Base-by-base conservation (phyloP, 2,329 filamentous ascomycete species). In the Sphaerulina musiva region DNA sequence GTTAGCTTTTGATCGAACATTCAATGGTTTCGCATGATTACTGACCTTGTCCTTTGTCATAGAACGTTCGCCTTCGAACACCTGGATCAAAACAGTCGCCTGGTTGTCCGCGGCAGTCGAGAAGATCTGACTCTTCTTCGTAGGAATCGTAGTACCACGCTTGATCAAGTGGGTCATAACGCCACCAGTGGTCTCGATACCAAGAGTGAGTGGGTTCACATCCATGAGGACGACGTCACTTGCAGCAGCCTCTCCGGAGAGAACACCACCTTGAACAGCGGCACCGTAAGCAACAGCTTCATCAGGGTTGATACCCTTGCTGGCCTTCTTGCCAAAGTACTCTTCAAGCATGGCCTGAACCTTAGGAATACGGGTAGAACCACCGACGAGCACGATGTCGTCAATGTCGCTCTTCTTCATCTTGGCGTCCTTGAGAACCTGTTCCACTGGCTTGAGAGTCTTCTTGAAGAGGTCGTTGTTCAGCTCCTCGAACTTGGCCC, bases 381-480 rank as follows among this genome's bases (percentile, higher is more conserved):
- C 93, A 84, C 93, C 93, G 61, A 97, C 92, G 48, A 97, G 84
- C 62, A 98, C 93, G 65, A 98, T 96, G 73, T 97, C 93, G 69
- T 96, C 85, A 66, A 98, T 83, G 68, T 97, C 91, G 59, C 76
- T 78, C 86, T 96, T 97, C 85, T 92, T 92, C 68, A 96, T 81
- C 81, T 96, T 95, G 73, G 91, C 90, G 67, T 97, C 93, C 81
- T 95, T 95, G 71, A 98, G 83, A 64, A 97, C 93, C 82, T 96
- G 91, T 80, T 97, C 90, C 64, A 97, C 93, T 55, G 93, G 92
- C 84, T 96, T 95, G 64, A 97, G 83, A 55, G 93, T 97, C 83
- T 93, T 95, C 86, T 95, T 95, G 86, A 97, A 97, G 59, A 97
- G 85, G 69, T 97, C 92, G 67, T 91, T 91, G 87, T 97, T 97